Percentiles rank a stretch among this genome's conserved stretches.
phyloP scores from a whole-genome alignment of 2,329 filamentous ascomycete species.

The Fusarium sp. region DNA sequence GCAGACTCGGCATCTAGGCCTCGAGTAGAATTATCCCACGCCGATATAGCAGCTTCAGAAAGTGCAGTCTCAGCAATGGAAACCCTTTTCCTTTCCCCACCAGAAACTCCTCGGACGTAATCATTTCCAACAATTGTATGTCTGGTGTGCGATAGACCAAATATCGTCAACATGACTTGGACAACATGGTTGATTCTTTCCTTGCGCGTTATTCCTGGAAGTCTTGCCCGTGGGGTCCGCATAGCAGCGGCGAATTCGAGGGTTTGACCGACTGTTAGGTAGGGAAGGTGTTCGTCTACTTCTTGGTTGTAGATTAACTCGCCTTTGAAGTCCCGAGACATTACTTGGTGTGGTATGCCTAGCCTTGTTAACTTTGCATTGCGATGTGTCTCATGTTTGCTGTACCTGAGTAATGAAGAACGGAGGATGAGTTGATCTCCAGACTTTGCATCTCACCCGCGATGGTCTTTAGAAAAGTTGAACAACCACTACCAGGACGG shows the following conservation, averaged over 20 bases:
- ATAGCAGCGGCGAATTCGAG: slow-evolving; percentile 77
- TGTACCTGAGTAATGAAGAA: slow-evolving; percentile 71
- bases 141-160: slow-evolving; percentile 77
- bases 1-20: slow-evolving; percentile 82
- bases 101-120: slow-evolving; percentile 76
- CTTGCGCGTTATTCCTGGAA: slow-evolving; percentile 69
- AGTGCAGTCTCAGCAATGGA: slow-evolving; percentile 83
- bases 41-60: slow-evolving; percentile 64
- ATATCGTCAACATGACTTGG: slow-evolving; percentile 75
- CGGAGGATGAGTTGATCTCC: slow-evolving; percentile 59
- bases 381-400: neutral
- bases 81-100: slow-evolving; percentile 81
- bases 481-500: slow-evolving; percentile 72
- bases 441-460: slow-evolving; percentile 70
- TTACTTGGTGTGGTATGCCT: slow-evolving; percentile 58
- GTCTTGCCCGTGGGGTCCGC: slow-evolving; percentile 72
- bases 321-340: slow-evolving; percentile 70
- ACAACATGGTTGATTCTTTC: slow-evolving; percentile 72
- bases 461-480: slow-evolving; percentile 71
- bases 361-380: too few relatives aligned
- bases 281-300: slow-evolving; percentile 78
- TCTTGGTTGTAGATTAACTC: slow-evolving; percentile 83
- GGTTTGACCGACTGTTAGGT: slow-evolving; percentile 78
- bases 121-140: slow-evolving; percentile 82
- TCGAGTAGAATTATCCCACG: slow-evolving; percentile 78